A percentile compares a stretch with the other conserved stretches of the same genome.
Evolutionary conservation across 805 yeast species (phyloP).

Genomic region (Pichia californica): DNA sequence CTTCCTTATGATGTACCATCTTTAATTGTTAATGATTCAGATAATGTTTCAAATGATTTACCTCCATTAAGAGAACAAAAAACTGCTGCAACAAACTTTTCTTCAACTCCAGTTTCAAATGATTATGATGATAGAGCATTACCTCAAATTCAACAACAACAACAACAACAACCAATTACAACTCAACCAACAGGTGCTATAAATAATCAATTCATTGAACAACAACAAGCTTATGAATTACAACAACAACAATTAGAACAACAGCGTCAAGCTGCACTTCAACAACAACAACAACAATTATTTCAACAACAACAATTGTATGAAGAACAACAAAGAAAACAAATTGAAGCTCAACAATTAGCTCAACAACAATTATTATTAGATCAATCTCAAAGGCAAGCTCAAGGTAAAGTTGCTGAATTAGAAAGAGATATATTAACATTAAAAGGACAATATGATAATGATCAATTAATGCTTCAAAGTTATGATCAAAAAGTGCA

Average conservation of each 20-base stretch:
- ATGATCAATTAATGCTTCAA: conserved; percentile 74
- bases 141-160: neutral
- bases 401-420: conserved; percentile 73
- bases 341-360: conserved; percentile 58
- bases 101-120: conserved; percentile 30
- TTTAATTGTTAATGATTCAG: conserved; percentile 42
- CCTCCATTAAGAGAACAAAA: conserved; percentile 23
- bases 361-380: conserved; percentile 66
- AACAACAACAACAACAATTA: conserved; percentile 62
- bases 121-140: conserved; percentile 1
- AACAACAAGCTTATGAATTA: conserved; percentile 47
- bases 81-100: conserved; percentile 15
- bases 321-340: conserved; percentile 67
- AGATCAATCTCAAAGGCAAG: conserved; percentile 65
- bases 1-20: conserved; percentile 56
- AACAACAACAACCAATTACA: conserved; percentile 29
- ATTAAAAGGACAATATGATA: conserved; percentile 75
- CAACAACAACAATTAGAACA: conserved; percentile 57
- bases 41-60: conserved; percentile 33
- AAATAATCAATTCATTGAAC: conserved; percentile 33
- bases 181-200: conserved; percentile 51
- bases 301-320: conserved; percentile 66
- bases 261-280: conserved; percentile 58
- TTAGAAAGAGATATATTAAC: conserved; percentile 74
- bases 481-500: conserved; percentile 85